These are phyloP conservation scores for Protomyces lactucae-debilis DNA, from an alignment of 1,139 yeast genomes.

Conservation along the genomic window DNA sequence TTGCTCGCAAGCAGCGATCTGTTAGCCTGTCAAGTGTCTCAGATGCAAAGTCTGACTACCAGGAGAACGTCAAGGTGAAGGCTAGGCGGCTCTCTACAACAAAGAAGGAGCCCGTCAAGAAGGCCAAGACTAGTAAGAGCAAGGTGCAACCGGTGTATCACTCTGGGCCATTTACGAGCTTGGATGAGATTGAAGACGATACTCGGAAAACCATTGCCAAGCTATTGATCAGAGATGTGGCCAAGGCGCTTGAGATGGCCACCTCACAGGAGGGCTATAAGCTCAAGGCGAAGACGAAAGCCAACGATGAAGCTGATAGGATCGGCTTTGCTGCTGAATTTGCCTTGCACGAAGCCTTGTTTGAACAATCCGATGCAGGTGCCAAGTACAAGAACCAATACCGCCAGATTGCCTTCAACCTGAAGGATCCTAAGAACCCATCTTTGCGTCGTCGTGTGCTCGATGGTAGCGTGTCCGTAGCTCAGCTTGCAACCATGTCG, in stretches of 20 bases:
- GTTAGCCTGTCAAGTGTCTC: neutral
- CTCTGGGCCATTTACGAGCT: constrained; percentile 2
- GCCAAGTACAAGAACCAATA: constrained; percentile 46
- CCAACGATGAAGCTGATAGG: constrained; percentile 41
- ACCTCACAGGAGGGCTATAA: constrained; percentile 40
- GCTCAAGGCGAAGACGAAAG: constrained; percentile 43
- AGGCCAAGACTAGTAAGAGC: neutral
- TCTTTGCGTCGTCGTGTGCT: constrained; percentile 48
- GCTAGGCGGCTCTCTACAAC: neutral
- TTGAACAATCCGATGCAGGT: constrained; percentile 38
- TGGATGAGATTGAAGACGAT: constrained; percentile 33
- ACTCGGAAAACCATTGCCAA: constrained; percentile 13
- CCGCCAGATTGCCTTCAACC: constrained; percentile 51
- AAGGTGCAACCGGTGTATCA: constrained; percentile 42
- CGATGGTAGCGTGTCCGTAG: constrained; percentile 47
- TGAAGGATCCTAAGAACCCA: constrained; percentile 51
- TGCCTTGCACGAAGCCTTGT: constrained; percentile 42
- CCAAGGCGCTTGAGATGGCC: constrained; percentile 12
- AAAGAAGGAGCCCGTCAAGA: neutral
- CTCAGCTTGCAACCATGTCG: constrained; percentile 53
- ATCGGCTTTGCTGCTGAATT: constrained; percentile 45
- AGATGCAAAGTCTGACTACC: neutral
- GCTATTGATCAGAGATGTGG: constrained; percentile 3
- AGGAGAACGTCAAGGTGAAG: neutral
- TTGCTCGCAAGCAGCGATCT: neutral